phyloP scores from a whole-genome alignment of 164 flowering plant genomes.

The Stephania japonica region DNA sequence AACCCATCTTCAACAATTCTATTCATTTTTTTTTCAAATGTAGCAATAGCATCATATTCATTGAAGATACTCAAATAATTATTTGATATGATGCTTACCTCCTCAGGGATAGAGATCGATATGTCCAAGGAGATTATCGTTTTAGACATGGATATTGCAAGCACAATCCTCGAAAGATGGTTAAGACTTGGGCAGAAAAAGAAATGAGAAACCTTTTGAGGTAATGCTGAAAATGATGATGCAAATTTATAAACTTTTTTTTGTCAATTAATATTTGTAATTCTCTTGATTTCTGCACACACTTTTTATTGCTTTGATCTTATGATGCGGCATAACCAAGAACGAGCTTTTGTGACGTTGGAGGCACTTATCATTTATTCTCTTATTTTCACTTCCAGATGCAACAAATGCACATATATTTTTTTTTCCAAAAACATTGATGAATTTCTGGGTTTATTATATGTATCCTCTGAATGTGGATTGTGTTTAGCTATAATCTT shows the following conservation, averaged over 20 bases:
- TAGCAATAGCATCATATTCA: too few species aligned
- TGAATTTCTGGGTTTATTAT: too few species aligned
- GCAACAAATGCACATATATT: too few species aligned
- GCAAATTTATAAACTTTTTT: not conserved
- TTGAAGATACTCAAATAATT: slow-evolving; percentile 3
- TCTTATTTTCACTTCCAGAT: too few species aligned
- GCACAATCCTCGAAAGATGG: slow-evolving; percentile 99
- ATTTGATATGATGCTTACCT: slow-evolving; percentile 8
- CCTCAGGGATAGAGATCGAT: slow-evolving; percentile 87
- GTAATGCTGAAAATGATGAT: slow-evolving; percentile 22
- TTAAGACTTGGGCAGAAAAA: slow-evolving; percentile 99
- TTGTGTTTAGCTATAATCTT: too few species aligned
- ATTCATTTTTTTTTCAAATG: not conserved
- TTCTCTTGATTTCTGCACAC: not conserved
- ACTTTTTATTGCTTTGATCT: too few species aligned
- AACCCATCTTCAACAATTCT: not conserved
- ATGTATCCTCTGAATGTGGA: too few species aligned
- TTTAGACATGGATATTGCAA: slow-evolving; percentile 92
- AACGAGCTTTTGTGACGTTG: not conserved
- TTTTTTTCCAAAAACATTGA: too few species aligned
- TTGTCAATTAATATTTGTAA: not conserved
- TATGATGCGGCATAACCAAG: not conserved
- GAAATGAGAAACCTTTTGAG: slow-evolving; percentile 95
- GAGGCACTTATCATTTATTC: not conserved
- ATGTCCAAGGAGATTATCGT: slow-evolving; percentile 96